Evolutionary conservation across 331 rosid species (phyloP).

Genomic region (Pyrus hybrid): DNA sequence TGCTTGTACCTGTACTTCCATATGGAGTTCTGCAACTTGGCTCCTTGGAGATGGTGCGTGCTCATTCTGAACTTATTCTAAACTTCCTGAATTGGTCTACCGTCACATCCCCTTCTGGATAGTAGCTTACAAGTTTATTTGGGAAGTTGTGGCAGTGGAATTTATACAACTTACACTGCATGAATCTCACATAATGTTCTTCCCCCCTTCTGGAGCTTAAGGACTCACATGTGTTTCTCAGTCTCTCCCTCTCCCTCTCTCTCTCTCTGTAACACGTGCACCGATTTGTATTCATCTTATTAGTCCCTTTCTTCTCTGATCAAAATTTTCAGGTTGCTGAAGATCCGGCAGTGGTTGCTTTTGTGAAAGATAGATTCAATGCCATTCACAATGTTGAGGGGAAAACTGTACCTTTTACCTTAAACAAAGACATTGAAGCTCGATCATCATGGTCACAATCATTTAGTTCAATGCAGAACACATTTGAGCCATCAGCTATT

Average conservation of each 20-base stretch:
- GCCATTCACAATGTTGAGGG: conserved; percentile 21
- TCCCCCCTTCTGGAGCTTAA: neutral
- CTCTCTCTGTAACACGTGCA: neutral
- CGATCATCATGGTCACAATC: conserved; percentile 24
- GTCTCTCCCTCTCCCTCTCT: conserved; percentile 1
- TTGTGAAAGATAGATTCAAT: conserved; percentile 47
- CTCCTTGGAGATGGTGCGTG: conserved; percentile 64
- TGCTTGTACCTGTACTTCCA: conserved; percentile 78
- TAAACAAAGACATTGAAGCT: conserved; percentile 20
- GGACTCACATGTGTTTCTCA: neutral
- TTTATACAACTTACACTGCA: neutral
- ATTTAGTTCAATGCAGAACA: conserved; percentile 26
- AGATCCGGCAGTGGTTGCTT: conserved; percentile 44
- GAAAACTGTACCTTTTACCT: conserved; percentile 16
- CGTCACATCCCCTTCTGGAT: neutral
- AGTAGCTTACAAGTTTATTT: too few relatives aligned
- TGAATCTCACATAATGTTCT: neutral
- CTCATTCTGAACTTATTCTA: conserved; percentile 13
- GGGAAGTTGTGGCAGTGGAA: neutral
- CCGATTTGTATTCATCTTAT: conserved; percentile 9
- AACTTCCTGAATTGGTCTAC: neutral
- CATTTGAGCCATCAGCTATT: conserved; percentile 28
- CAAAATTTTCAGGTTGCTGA: conserved; percentile 64
- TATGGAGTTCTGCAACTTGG: conserved; percentile 87
- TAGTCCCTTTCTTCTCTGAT: conserved; percentile 15